Conservation (phyloP, 768 basidiomycete species). For the Phylloporus sp. region DNA sequence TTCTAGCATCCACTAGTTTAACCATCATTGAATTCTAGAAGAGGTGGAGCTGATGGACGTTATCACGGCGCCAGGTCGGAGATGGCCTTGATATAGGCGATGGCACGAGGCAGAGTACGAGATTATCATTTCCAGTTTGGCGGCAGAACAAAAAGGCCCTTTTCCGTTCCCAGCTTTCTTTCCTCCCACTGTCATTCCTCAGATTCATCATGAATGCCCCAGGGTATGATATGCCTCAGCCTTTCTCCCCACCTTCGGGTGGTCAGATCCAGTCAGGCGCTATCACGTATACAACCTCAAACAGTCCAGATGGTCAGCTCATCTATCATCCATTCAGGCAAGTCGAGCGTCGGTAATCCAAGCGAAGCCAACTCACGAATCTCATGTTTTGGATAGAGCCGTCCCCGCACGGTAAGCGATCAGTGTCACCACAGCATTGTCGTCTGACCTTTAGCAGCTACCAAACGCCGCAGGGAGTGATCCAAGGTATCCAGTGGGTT, state of each 20-base stretch:
- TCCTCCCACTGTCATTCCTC: conserved; percentile 12
- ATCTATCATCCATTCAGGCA: conserved; percentile 76
- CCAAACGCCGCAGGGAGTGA: conserved; percentile 62
- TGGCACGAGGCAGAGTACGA: conserved; percentile 27
- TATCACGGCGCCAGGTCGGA: conserved; percentile 19
- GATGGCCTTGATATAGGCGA: conserved; percentile 32
- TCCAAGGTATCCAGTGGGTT: conserved; percentile 61
- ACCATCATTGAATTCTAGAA: not conserved
- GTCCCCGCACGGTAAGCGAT: conserved; percentile 63
- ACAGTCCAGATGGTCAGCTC: conserved; percentile 55
- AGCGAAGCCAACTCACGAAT: conserved; percentile 10
- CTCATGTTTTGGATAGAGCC: conserved; percentile 45
- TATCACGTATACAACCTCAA: conserved; percentile 68
- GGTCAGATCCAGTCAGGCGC: conserved; percentile 60
- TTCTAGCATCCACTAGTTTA: too few species aligned
- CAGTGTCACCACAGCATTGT: not conserved
- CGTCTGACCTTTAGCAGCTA: conserved; percentile 45
- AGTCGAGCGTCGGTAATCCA: conserved; percentile 20
- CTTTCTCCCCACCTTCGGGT: conserved; percentile 28
- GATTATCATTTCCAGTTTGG: conserved; percentile 12
- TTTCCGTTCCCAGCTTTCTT: conserved; percentile 2
- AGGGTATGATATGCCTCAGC: conserved; percentile 28
- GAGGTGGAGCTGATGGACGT: not conserved
- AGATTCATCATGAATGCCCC: conserved; percentile 17
- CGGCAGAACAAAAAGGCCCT: conserved; percentile 20